Percentiles rank a stretch among this genome's conserved stretches.
Conservation (phyloP, 1,139 yeast species). For the Yamadazyma trypodendri region DNA sequence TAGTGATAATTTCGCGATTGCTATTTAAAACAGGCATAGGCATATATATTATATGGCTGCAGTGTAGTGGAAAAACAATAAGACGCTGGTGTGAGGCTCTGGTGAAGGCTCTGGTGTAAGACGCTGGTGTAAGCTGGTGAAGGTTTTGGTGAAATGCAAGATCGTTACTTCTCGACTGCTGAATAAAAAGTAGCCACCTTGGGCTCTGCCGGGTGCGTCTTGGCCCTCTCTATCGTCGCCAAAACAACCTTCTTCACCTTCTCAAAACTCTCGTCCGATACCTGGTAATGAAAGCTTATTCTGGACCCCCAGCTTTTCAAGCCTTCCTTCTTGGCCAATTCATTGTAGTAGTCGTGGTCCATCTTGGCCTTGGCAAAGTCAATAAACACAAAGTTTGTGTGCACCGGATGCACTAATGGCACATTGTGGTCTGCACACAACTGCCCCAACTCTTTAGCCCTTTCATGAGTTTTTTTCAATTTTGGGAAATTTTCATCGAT, state of each 20-base stretch:
- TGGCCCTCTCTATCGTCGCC: conserved; percentile 52
- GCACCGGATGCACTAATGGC: conserved; percentile 68
- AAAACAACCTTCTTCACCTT: conserved; percentile 58
- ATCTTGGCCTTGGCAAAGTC: conserved; percentile 62
- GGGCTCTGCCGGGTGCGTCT: conserved; percentile 22
- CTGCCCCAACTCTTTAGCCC: conserved; percentile 65
- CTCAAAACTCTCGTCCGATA: conserved; percentile 63
- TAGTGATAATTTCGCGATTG: too few species aligned
- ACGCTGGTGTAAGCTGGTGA: background rate
- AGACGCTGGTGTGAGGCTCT: too few species aligned
- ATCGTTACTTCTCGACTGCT: background rate
- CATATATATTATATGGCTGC: too few species aligned
- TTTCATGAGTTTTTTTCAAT: conserved; percentile 61
- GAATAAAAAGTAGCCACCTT: conserved; percentile 4
- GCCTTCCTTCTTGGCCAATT: conserved; percentile 57
- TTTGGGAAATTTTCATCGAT: conserved; percentile 70
- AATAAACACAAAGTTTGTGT: conserved; percentile 83
- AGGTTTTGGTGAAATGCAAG: too few species aligned
- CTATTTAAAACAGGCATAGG: too few species aligned
- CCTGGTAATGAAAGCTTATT: conserved; percentile 85
- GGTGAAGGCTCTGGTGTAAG: too few species aligned
- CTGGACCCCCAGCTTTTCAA: conserved; percentile 73
- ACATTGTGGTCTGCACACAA: conserved; percentile 52
- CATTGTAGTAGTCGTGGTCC: conserved; percentile 54
- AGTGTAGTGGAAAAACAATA: too few species aligned